Evolutionary conservation across 352 stramenopile species (phyloP).

Genomic region (Globisporangium cederbergense): DNA sequence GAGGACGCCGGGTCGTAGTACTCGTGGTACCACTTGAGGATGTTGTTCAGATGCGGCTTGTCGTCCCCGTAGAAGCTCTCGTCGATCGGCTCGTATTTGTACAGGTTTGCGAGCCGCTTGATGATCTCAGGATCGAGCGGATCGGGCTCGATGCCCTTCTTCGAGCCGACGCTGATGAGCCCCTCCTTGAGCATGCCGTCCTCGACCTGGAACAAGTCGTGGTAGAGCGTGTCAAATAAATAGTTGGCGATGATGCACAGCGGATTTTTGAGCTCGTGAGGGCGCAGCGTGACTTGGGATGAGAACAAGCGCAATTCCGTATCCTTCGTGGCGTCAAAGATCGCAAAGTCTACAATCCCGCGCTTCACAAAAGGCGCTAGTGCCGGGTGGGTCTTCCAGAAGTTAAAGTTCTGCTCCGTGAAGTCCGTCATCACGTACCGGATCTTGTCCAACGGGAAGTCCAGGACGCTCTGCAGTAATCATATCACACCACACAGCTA

Average conservation of each 20-base stretch:
- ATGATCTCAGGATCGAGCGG: conserved; percentile 93
- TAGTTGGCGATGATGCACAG: conserved; percentile 93
- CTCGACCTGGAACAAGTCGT: conserved; percentile 90
- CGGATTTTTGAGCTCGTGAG: conserved; percentile 73
- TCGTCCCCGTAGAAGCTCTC: conserved; percentile 79
- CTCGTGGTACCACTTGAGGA: conserved; percentile 90
- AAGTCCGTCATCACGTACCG: conserved; percentile 96
- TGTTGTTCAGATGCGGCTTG: conserved; percentile 80
- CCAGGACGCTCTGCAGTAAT: conserved; percentile 46
- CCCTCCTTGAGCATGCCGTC: conserved; percentile 86
- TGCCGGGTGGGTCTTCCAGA: conserved; percentile 88
- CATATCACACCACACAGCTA: too few species aligned
- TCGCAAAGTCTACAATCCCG: conserved; percentile 90
- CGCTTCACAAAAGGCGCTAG: conserved; percentile 81
- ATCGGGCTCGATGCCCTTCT: conserved; percentile 60
- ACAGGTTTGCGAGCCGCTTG: conserved; percentile 88
- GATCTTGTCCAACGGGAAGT: conserved; percentile 89
- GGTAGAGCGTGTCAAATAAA: conserved; percentile 92
- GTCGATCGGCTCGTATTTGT: conserved; percentile 81
- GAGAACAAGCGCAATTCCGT: conserved; percentile 66
- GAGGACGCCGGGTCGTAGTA: conserved; percentile 62
- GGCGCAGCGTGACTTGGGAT: conserved; percentile 46
- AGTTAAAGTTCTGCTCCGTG: conserved; percentile 91
- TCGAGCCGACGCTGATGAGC: conserved; percentile 86
- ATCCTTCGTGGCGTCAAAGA: conserved; percentile 92